A percentile compares a stretch with the other conserved stretches of the same genome.
Evolutionary conservation across 495 filamentous ascomycete genomes (phyloP).

Genomic region (Geoglossum glabrum): DNA sequence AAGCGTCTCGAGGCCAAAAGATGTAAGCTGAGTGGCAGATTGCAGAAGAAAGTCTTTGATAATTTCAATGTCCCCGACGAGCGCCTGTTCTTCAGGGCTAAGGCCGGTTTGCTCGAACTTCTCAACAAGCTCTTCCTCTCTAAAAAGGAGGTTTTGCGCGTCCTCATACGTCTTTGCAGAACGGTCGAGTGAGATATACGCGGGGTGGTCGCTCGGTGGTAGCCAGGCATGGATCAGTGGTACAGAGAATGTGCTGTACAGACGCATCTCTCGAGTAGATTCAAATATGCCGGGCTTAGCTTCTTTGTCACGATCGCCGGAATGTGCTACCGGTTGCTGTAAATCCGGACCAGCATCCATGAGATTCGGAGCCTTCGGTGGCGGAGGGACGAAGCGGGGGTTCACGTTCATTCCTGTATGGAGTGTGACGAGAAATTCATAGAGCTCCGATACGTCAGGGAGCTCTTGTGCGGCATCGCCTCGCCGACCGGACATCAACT

Average conservation of each 20-base stretch:
- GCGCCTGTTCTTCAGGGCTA: constrained; percentile 35
- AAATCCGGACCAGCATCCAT: constrained; percentile 24
- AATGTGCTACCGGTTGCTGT: constrained; percentile 11
- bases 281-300: constrained; percentile 52
- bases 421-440: constrained; percentile 66
- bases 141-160: constrained; percentile 68
- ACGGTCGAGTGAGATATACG: constrained; percentile 45
- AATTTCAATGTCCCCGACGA: constrained; percentile 56
- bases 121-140: constrained; percentile 70
- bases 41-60: constrained; percentile 64
- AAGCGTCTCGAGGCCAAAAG: constrained; percentile 57
- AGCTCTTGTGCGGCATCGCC: constrained; percentile 31
- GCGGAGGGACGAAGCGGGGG: constrained; percentile 52
- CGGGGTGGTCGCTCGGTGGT: constrained; percentile 38
- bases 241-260: constrained; percentile 74
- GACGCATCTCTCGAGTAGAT: constrained; percentile 56
- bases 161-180: constrained; percentile 73
- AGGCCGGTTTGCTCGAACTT: constrained; percentile 40
- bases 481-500: constrained; percentile 53
- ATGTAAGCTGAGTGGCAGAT: constrained; percentile 72
- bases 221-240: constrained; percentile 93
- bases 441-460: constrained; percentile 74
- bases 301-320: constrained; percentile 22
- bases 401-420: constrained; percentile 99
- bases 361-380: constrained; percentile 17